These are phyloP conservation scores for Aspergillus sp. DNA, from an alignment of 2,329 filamentous ascomycete genomes.

Conservation along the genomic window DNA sequence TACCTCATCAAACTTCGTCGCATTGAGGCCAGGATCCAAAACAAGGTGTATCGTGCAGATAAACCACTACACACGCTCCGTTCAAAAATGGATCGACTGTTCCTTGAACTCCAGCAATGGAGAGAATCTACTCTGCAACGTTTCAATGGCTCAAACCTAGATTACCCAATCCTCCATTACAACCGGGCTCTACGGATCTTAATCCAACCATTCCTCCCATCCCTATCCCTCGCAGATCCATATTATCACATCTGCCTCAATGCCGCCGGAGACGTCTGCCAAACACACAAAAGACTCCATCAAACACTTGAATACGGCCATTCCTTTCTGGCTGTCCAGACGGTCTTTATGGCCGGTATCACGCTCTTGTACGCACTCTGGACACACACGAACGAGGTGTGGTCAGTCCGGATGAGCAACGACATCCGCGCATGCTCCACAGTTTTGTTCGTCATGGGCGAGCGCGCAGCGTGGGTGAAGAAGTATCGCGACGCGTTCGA, in stretches of 20 bases:
- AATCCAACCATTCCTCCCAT: slow-evolving; percentile 44
- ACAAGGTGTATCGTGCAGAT: slow-evolving; percentile 46
- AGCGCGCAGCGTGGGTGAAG: slow-evolving; percentile 42
- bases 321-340: slow-evolving; percentile 33
- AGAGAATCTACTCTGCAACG: slow-evolving; percentile 30
- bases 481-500: slow-evolving; percentile 44
- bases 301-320: slow-evolving; percentile 33
- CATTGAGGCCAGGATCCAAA: slow-evolving; percentile 44
- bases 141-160: slow-evolving; percentile 32
- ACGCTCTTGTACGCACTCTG: slow-evolving; percentile 31
- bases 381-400: slow-evolving; percentile 39
- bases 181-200: slow-evolving; percentile 44
- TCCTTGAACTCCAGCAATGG: slow-evolving; percentile 42
- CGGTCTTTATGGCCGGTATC: slow-evolving; percentile 32
- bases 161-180: slow-evolving; percentile 45
- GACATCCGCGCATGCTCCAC: slow-evolving; percentile 44
- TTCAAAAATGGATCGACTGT: slow-evolving; percentile 42
- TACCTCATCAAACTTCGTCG: slow-evolving; percentile 41
- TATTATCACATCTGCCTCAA: slow-evolving; percentile 39
- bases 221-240: slow-evolving; percentile 39
- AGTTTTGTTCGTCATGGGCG: slow-evolving; percentile 44
- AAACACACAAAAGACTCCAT: slow-evolving; percentile 31
- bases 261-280: slow-evolving; percentile 31
- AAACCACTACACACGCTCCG: slow-evolving; percentile 37
- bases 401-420: slow-evolving; percentile 43